These are phyloP conservation scores for Fusarium algeriense DNA, from an alignment of 2,329 filamentous ascomycete genomes.

Conservation along the genomic window DNA sequence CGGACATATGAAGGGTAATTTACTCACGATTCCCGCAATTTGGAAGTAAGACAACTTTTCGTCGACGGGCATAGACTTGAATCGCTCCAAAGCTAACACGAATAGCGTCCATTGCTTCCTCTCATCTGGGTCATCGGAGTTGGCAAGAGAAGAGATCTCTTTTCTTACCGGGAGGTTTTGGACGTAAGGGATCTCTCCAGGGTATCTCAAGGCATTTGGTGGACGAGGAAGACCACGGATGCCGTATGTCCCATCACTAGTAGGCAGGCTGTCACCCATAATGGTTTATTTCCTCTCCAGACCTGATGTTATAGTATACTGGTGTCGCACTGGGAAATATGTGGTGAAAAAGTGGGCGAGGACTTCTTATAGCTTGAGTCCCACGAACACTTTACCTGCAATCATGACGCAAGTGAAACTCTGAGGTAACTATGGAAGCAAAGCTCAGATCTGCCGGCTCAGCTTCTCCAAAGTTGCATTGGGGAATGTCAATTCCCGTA, in stretches of 20 bases:
- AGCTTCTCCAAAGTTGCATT: no score
- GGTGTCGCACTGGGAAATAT: no score
- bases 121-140: not conserved
- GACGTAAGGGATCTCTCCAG: constrained; percentile 5
- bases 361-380: not conserved
- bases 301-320: no score
- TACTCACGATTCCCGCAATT: constrained; percentile 22
- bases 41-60: constrained; percentile 18
- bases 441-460: not conserved
- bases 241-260: not conserved
- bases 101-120: constrained; percentile 24
- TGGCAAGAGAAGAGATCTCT: constrained; percentile 1
- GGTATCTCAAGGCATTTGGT: not conserved
- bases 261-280: not conserved
- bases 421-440: accelerated
- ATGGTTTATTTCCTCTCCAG: not conserved
- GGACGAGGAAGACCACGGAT: constrained; percentile 19
- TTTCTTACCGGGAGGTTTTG: not conserved
- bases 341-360: accelerated
- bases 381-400: not conserved
- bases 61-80: constrained; percentile 3
- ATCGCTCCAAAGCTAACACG: constrained; percentile 6
- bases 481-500: not conserved
- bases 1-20: not conserved
- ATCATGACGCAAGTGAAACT: not conserved